Evolutionary conservation across 768 basidiomycete species (phyloP), one percentile per base, ranked within the genome.

Genomic region (Leccinum ochraceum): DNA sequence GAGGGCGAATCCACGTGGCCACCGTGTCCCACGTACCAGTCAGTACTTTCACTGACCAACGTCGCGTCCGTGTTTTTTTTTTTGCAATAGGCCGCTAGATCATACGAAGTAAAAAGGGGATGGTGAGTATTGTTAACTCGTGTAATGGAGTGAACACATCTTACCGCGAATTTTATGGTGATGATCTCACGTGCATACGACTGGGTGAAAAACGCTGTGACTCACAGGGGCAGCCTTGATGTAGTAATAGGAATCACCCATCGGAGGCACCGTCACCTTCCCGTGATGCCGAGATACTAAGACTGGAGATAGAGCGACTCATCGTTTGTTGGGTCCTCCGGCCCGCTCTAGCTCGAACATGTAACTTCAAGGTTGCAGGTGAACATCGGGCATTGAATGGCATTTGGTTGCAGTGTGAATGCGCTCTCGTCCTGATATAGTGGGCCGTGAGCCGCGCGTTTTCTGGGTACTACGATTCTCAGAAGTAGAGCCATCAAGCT

Each of bases 11-110:
- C 24, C 20, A 22, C 52, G 26, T 13, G n/a, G 42, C 55, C 30
- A 17, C 14, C 10, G 9, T 30, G 28, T 16, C 11, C 42, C 24
- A 13, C 36, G 14, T 39, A 39, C 39, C 17, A n/a, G 39, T 42
- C 22, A 36, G 10, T n/a, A n/a, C 37, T 9, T 14, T 26, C n/a
- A 32, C 24, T 0, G 32, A 50, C 58, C 20, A 58, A 58, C 13
- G 32, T 56, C 30, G 54, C 78, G 61, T 89, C 86, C 55, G 75
- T 72, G 22, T 77, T 70, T 37, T 80, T 74, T 65, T 87, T 13
- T 34, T 13, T 34, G 83, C 11, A 84, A 59, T 3, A 75, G 88
- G 86, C 67, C 88, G 62, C 63, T 20, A 71, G 61, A 24, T 68
- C 54, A 30, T 54, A 20, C 64, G 22, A 60, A 39, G 14, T 2